These are phyloP conservation scores for Hericium alpestre DNA, from an alignment of 768 basidiomycete genomes.

Conservation along the genomic window DNA sequence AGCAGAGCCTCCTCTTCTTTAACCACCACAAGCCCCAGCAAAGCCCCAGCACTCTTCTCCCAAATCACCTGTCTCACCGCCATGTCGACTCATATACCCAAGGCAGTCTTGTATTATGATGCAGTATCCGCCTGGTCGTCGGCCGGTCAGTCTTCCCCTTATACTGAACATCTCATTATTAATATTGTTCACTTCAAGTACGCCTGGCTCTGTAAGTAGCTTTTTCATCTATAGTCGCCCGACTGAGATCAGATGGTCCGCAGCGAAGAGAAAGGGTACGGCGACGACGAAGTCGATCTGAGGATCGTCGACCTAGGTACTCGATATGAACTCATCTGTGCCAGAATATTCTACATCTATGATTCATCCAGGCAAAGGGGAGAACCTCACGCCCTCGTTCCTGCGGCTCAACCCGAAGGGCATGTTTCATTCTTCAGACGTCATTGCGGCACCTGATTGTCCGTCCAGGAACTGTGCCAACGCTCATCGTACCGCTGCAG, in stretches of 20 bases:
- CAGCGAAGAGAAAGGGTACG: conserved; percentile 75
- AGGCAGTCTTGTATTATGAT: conserved; percentile 74
- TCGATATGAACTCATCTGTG: conserved; percentile 4
- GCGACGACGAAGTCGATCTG: conserved; percentile 60
- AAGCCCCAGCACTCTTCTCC: neutral
- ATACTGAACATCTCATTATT: neutral
- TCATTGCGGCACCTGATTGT: neutral
- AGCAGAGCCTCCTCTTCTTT: too few species aligned
- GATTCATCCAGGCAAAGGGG: conserved; percentile 48
- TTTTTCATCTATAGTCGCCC: neutral
- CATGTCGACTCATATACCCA: conserved; percentile 33
- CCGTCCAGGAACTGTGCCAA: conserved; percentile 63
- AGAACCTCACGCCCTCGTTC: conserved; percentile 68
- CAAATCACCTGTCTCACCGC: neutral
- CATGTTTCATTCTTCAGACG: conserved; percentile 16
- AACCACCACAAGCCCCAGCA: too few species aligned
- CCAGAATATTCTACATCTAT: neutral
- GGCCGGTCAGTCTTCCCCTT: conserved; percentile 34
- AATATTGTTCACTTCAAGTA: neutral
- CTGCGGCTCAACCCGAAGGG: conserved; percentile 73
- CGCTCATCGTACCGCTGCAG: conserved; percentile 73
- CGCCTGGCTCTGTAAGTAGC: conserved; percentile 11
- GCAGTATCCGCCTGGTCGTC: conserved; percentile 53
- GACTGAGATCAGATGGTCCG: neutral
- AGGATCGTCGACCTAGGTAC: conserved; percentile 57